phyloP scores from a whole-genome alignment of 495 filamentous ascomycete species.

The Hypoxylon fragiforme region DNA sequence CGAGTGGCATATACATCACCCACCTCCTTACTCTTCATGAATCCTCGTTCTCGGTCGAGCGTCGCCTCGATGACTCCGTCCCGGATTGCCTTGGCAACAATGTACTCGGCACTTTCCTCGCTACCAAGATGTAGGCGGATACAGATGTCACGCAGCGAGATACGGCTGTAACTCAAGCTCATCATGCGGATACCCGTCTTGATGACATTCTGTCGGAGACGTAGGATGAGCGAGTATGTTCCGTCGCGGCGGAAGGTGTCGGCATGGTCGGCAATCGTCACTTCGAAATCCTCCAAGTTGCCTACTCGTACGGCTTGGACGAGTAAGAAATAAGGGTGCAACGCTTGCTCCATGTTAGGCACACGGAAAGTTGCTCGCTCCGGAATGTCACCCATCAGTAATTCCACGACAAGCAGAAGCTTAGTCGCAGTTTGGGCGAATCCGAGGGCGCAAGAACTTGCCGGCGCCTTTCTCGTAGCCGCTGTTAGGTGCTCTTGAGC shows the following conservation, averaged over 20 bases:
- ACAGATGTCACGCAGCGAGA: conserved; percentile 97
- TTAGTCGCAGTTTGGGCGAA: conserved; percentile 96
- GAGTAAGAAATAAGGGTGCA: conserved; percentile 89
- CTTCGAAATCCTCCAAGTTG: conserved; percentile 88
- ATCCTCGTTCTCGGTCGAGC: conserved; percentile 89
- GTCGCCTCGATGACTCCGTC: conserved; percentile 98
- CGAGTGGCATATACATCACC: conserved; percentile 94
- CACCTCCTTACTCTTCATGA: conserved; percentile 97
- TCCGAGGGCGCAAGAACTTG: conserved; percentile 82
- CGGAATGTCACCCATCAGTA: conserved; percentile 98
- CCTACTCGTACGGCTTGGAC: conserved; percentile 94
- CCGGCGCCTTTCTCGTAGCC: conserved; percentile 91
- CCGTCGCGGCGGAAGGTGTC: conserved; percentile 88
- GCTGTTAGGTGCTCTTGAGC: conserved; percentile 92
- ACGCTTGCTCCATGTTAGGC: conserved; percentile 76
- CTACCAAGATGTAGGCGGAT: conserved; percentile 88
- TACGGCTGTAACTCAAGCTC: conserved; percentile 94
- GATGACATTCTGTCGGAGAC: conserved; percentile 96
- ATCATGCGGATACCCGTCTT: conserved; percentile 99
- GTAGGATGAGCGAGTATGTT: conserved; percentile 92
- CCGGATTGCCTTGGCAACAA: conserved; percentile 96
- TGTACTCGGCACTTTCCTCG: conserved; percentile 97
- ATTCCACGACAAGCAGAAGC: conserved; percentile 89
- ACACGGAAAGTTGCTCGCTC: conserved; percentile 92
- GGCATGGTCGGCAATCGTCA: conserved; percentile 75